Conservation (phyloP, 192 early-diverging fungal genomes). For the Coemansia sp. region DNA sequence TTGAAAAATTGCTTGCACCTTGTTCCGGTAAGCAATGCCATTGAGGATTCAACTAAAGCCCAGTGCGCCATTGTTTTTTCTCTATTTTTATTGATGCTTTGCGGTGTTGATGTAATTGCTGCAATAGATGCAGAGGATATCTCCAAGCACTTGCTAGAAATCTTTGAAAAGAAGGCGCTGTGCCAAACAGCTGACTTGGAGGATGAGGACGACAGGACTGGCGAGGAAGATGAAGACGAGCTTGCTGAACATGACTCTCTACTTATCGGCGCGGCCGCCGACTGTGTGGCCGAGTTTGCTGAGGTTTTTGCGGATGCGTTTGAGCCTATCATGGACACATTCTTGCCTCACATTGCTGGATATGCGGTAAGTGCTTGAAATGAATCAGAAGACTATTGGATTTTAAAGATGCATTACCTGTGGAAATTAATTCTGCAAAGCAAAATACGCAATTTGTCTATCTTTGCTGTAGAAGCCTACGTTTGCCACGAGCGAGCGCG, state of each 20-base stretch:
- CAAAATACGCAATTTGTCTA: constrained; percentile 13
- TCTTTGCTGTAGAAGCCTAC: constrained; percentile 58
- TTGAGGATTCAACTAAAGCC: neutral
- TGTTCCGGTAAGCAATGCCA: neutral
- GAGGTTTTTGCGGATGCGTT: constrained; percentile 74
- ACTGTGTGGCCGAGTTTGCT: constrained; percentile 79
- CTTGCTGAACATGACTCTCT: constrained; percentile 83
- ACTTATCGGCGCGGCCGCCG: constrained; percentile 76
- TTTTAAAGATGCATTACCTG: neutral
- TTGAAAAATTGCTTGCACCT: too few relatives aligned
- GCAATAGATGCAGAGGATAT: constrained; percentile 48
- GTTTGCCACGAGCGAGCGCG: constrained; percentile 73
- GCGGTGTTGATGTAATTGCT: neutral
- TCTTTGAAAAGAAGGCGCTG: constrained; percentile 73
- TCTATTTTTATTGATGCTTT: neutral
- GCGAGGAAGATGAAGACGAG: constrained; percentile 76
- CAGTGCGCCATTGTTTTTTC: neutral
- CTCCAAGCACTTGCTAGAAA: constrained; percentile 47
- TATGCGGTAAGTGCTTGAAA: constrained; percentile 61
- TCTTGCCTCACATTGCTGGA: constrained; percentile 77
- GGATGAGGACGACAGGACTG: constrained; percentile 67
- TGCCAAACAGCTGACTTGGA: constrained; percentile 63
- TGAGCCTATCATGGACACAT: constrained; percentile 71
- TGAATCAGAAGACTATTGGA: neutral
- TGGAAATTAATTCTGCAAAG: neutral